Evolutionary conservation across 2,329 filamentous ascomycete species (phyloP).

Genomic region (Exophiala calicioides): DNA sequence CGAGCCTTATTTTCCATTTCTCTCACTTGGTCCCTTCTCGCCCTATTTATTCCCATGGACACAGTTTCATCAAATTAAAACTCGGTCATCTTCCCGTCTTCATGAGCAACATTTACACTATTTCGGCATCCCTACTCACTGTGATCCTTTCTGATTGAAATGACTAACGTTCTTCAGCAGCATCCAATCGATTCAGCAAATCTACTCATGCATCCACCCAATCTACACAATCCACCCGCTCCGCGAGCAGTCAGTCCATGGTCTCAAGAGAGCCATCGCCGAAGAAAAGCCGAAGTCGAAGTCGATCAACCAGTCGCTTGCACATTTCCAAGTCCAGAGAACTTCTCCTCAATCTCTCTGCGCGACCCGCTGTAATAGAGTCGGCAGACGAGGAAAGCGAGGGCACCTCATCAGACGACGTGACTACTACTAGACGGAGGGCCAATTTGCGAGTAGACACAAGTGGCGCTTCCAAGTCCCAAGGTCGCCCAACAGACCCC

Average conservation of each 20-base stretch:
- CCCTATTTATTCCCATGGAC: too few species aligned
- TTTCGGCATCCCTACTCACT: not conserved
- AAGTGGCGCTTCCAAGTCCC: slow-evolving; percentile 13
- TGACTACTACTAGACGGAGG: slow-evolving; percentile 12
- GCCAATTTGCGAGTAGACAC: slow-evolving; percentile 29
- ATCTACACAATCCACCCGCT: slow-evolving; percentile 11
- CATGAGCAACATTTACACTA: not conserved
- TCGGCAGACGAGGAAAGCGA: slow-evolving; percentile 28
- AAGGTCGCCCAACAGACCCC: slow-evolving; percentile 20
- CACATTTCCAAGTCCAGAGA: slow-evolving; percentile 27
- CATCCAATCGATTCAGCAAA: slow-evolving; percentile 14
- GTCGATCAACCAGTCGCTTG: slow-evolving; percentile 23
- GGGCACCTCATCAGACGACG: slow-evolving; percentile 18
- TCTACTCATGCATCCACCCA: slow-evolving; percentile 12
- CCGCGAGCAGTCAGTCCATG: slow-evolving; percentile 9
- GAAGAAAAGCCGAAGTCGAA: slow-evolving; percentile 24
- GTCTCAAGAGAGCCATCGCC: slow-evolving; percentile 21
- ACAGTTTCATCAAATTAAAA: too few species aligned
- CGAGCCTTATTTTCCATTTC: not conserved
- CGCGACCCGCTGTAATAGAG: slow-evolving; percentile 25
- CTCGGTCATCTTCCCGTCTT: not conserved
- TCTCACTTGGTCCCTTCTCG: not conserved
- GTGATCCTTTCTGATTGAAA: not conserved
- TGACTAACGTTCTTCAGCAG: slow-evolving; percentile 6
- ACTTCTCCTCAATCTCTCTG: slow-evolving; percentile 22